Conservation (phyloP, 805 yeast species). For the Saccharomycopsis sp. region DNA sequence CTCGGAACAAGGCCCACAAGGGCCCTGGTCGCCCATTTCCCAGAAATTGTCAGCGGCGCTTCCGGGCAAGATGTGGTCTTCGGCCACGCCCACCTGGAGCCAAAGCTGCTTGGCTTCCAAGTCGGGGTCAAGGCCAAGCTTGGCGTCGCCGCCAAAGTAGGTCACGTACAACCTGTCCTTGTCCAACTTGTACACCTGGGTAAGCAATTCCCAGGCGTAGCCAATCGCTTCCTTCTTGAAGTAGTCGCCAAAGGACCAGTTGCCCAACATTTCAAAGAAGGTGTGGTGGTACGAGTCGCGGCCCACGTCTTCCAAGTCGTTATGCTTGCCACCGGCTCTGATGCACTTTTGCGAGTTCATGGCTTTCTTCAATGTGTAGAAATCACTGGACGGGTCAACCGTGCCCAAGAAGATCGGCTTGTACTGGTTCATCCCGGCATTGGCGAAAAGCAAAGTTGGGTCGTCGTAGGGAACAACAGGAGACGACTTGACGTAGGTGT, state of each 20-base stretch:
- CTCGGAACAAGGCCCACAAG: conserved; percentile 99
- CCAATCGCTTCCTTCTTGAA: conserved; percentile 89
- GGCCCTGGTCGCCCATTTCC: conserved; percentile 99
- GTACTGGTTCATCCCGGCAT: conserved; percentile 99
- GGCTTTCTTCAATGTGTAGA: conserved; percentile 78
- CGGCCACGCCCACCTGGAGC: conserved; percentile 81
- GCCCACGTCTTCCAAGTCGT: conserved; percentile 97
- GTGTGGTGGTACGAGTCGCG: conserved; percentile 97
- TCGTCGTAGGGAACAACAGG: conserved; percentile 97
- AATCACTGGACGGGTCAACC: conserved; percentile 88
- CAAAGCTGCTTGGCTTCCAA: conserved; percentile 85
- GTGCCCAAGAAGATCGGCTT: conserved; percentile 96
- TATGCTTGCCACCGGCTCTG: conserved; percentile 99
- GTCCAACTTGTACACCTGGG: conserved; percentile 73
- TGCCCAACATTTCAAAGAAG: conserved; percentile 98
- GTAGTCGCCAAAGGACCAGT: conserved; percentile 99
- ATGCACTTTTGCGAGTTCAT: conserved; percentile 96
- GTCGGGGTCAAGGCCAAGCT: conserved; percentile 82
- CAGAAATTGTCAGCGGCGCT: conserved; percentile 88
- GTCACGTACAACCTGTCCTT: conserved; percentile 83
- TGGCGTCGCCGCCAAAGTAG: conserved; percentile 89
- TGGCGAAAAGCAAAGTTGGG: conserved; percentile 92
- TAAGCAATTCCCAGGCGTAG: conserved; percentile 86
- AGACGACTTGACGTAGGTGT: conserved; percentile 82
- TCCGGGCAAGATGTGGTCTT: conserved; percentile 91